Conservation (phyloP, 164 flowering plant genomes). For the Brasenia schreberi region DNA sequence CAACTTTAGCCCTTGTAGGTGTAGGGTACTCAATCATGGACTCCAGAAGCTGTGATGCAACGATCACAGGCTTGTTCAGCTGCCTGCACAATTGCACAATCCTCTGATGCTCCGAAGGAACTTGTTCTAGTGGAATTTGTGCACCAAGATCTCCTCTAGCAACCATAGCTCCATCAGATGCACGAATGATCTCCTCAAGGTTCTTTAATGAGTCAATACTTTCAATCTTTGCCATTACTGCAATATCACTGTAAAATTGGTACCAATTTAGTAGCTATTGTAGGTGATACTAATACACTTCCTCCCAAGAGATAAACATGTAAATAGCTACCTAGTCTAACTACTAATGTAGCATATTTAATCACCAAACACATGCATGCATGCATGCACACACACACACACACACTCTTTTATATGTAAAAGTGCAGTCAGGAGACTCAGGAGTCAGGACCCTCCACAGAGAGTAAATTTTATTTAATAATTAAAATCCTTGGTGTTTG, state of each 20-base stretch:
- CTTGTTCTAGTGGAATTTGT: constrained; percentile 95
- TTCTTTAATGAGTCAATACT: constrained; percentile 86
- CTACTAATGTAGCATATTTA: too few relatives aligned
- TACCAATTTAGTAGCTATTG: background rate
- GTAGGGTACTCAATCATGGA: constrained; percentile 98
- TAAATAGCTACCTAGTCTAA: too few relatives aligned
- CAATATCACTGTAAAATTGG: constrained; percentile 48
- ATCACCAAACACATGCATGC: too few relatives aligned
- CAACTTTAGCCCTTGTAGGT: constrained; percentile 98
- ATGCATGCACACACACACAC: too few relatives aligned
- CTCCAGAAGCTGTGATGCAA: constrained; percentile 92
- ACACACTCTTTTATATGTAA: too few relatives aligned
- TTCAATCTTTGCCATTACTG: constrained; percentile 89
- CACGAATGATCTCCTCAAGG: constrained; percentile 77
- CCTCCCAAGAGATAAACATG: too few relatives aligned
- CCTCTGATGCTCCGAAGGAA: constrained; percentile 84
- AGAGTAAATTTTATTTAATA: too few relatives aligned
- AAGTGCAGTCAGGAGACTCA: too few relatives aligned
- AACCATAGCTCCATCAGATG: constrained; percentile 98
- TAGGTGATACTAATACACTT: background rate
- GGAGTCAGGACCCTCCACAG: too few relatives aligned
- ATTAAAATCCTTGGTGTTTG: too few relatives aligned
- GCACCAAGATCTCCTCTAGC: constrained; percentile 98
- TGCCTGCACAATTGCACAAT: constrained; percentile 77
- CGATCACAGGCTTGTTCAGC: constrained; percentile 87